Percentiles rank a stretch among this genome's conserved stretches.
Conservation (phyloP, 495 filamentous ascomycete genomes). For the Annulohypoxylon nitens region DNA sequence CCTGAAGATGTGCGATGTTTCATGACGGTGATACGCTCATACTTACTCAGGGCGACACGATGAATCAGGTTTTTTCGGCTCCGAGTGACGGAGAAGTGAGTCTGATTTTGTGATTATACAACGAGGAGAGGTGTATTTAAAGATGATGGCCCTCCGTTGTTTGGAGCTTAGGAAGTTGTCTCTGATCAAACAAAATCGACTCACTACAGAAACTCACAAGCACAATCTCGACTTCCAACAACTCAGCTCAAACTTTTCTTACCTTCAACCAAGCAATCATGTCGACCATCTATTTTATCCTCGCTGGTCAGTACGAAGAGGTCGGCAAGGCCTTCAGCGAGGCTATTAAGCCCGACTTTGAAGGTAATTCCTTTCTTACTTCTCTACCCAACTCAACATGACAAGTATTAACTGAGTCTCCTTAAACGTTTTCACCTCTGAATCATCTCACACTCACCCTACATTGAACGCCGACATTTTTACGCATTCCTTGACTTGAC, state of each 20-base stretch:
- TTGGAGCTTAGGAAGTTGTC: background rate
- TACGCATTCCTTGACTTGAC: too few species aligned
- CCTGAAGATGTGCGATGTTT: constrained; percentile 15
- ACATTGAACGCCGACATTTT: too few species aligned
- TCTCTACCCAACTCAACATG: background rate
- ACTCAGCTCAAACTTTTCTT: background rate
- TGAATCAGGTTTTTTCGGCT: constrained; percentile 28
- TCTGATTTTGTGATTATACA: background rate
- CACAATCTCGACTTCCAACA: background rate
- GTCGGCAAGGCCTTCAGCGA: constrained; percentile 36
- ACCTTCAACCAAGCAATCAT: constrained; percentile 17
- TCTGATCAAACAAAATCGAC: constrained; percentile 2
- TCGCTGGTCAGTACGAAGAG: constrained; percentile 35
- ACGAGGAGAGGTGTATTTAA: constrained; percentile 25
- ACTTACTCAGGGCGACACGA: constrained; percentile 16
- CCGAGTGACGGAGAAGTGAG: constrained; percentile 11
- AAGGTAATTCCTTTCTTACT: constrained; percentile 16
- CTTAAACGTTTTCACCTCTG: too few species aligned
- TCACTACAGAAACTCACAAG: constrained; percentile 1
- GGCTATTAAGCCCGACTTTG: constrained; percentile 36
- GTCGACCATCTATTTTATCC: constrained; percentile 33
- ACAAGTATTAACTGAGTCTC: too few species aligned
- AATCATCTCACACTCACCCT: too few species aligned
- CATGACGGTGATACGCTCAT: constrained; percentile 26
- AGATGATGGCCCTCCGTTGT: background rate